Percentiles rank a stretch among this genome's conserved stretches.
phyloP scores from a whole-genome alignment of 2,329 filamentous ascomycete genomes.

The Colletotrichum siamense region DNA sequence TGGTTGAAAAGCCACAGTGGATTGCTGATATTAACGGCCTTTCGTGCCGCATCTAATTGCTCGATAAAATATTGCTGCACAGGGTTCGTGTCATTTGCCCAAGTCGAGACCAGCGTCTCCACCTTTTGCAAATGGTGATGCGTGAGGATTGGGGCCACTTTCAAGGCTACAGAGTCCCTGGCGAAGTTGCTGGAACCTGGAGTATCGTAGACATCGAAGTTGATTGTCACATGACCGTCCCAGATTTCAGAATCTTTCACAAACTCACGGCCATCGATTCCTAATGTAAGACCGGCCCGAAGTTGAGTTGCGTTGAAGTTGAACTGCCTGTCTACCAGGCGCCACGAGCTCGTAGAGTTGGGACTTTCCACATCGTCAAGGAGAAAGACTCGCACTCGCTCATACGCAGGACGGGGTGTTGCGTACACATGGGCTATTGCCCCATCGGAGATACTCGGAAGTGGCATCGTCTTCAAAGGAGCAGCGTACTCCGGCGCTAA shows the following conservation, averaged over 20 bases:
- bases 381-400: background rate
- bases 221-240: background rate
- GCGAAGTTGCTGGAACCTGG: background rate
- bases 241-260: background rate
- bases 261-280: background rate
- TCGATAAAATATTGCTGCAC: background rate
- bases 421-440: background rate
- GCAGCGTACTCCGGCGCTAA: background rate
- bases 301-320: background rate
- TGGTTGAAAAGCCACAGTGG: background rate
- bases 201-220: background rate
- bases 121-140: background rate
- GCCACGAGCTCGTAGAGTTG: background rate
- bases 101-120: background rate
- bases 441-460: background rate
- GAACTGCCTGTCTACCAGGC: background rate
- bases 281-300: background rate
- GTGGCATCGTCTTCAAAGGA: background rate
- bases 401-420: background rate
- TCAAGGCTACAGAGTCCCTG: background rate
- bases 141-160: background rate
- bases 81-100: background rate
- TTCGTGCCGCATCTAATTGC: background rate
- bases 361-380: background rate
- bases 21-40: background rate